Percentiles rank a stretch among this genome's conserved stretches.
These are phyloP conservation scores for Nicotiana rustica DNA, from an alignment of 305 asterid genomes.

Conservation along the genomic window DNA sequence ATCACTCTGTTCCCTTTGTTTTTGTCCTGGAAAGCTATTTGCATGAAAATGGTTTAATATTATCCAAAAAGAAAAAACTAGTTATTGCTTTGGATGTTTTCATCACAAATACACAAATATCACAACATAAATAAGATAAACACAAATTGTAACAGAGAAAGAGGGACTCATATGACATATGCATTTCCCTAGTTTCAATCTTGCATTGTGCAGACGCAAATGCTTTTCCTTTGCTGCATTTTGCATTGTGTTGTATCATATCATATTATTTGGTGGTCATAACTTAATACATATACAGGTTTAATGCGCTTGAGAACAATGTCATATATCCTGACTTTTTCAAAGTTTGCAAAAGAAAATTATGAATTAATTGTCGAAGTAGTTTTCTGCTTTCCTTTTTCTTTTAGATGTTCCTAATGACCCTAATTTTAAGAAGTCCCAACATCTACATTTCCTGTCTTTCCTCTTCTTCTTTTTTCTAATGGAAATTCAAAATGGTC, in stretches of 20 bases:
- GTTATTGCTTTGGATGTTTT: neutral
- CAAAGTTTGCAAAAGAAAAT: neutral
- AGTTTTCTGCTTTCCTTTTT: neutral
- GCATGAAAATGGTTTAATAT: neutral
- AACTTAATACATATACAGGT: neutral
- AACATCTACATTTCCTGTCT: conserved; percentile 50
- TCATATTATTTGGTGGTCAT: neutral
- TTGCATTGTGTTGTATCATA: neutral
- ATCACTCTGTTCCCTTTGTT: neutral
- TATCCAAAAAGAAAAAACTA: neutral
- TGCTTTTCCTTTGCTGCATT: neutral
- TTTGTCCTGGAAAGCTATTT: neutral
- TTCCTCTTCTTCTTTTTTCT: neutral
- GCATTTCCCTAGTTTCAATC: neutral
- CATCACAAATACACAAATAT: neutral
- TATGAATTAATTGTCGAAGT: neutral
- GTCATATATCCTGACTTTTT: neutral
- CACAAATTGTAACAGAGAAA: too few species aligned
- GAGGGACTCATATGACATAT: neutral
- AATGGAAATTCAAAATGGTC: neutral
- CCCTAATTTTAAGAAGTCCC: conserved; percentile 71
- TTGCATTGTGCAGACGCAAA: neutral
- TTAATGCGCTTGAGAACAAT: neutral
- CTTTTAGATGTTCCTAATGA: conserved; percentile 37
- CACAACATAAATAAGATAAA: too few species aligned